Evolutionary conservation across 768 basidiomycete species (phyloP).

Genomic region (Dioszegia crocea): DNA sequence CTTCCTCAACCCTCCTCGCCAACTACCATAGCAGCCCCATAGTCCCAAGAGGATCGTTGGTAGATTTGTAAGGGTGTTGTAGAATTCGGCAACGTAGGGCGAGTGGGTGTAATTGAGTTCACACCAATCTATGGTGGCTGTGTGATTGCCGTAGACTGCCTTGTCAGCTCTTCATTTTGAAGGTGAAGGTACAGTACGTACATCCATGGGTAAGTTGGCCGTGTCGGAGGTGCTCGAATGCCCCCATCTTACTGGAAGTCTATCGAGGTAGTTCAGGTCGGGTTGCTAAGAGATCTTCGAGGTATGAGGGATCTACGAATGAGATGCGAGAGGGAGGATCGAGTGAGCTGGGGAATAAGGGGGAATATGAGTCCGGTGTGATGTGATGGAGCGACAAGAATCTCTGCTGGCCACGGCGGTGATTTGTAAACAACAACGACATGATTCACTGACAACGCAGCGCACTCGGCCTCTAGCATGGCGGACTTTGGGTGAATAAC

Average conservation of each 20-base stretch:
- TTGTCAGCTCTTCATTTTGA: slow-evolving; percentile 1
- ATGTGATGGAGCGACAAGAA: no score
- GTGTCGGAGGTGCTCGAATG: slow-evolving; percentile 37
- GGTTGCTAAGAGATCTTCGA: no score
- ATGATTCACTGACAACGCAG: no score
- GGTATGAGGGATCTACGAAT: no score
- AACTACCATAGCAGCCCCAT: slow-evolving; percentile 52
- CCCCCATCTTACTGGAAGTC: slow-evolving; percentile 5
- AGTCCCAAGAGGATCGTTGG: slow-evolving; percentile 59
- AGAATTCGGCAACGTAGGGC: slow-evolving; percentile 70
- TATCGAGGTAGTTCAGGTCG: not conserved
- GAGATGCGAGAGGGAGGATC: no score
- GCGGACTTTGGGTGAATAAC: no score
- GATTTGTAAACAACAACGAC: no score
- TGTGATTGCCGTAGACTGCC: slow-evolving; percentile 45
- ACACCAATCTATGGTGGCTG: slow-evolving; percentile 47
- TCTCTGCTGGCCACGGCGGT: no score
- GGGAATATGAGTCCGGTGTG: no score
- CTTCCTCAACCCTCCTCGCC: slow-evolving; percentile 48
- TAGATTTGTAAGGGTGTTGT: slow-evolving; percentile 69
- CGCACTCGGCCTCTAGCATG: no score
- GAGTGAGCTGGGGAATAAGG: no score
- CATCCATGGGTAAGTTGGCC: slow-evolving; percentile 36
- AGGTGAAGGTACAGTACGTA: slow-evolving; percentile 3
- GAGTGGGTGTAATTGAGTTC: slow-evolving; percentile 76